Conservation (phyloP, 1,284 basidiomycete species). For the Trichosporon sp. region DNA sequence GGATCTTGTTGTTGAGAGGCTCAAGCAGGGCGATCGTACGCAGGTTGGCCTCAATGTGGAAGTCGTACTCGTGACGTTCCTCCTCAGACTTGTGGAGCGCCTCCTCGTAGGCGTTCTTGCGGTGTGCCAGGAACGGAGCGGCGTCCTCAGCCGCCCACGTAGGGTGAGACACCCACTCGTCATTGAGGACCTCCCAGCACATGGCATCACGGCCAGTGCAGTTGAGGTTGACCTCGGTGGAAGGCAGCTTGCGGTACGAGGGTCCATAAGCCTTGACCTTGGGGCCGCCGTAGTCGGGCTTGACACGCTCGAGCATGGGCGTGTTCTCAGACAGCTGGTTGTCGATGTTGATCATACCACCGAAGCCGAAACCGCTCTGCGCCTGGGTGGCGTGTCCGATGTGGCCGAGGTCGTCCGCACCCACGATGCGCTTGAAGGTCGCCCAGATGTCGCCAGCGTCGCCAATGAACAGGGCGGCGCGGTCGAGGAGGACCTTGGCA, state of each 20-base stretch:
- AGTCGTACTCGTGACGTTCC: conserved; percentile 97
- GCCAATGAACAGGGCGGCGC: conserved; percentile 71
- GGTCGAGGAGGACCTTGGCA: conserved; percentile 72
- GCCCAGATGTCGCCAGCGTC: conserved; percentile 70
- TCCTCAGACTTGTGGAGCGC: conserved; percentile 95
- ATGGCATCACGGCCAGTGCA: conserved; percentile 94
- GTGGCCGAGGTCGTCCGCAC: conserved; percentile 67
- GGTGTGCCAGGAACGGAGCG: conserved; percentile 86
- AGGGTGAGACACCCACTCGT: conserved; percentile 94
- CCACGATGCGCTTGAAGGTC: conserved; percentile 83
- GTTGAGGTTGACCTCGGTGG: conserved; percentile 77
- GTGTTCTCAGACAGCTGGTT: conserved; percentile 53
- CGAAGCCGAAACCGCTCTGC: conserved; percentile 53
- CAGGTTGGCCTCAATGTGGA: conserved; percentile 86
- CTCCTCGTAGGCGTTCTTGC: conserved; percentile 96
- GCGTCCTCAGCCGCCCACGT: conserved; percentile 96
- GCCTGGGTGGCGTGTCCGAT: conserved; percentile 65
- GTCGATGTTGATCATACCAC: conserved; percentile 52
- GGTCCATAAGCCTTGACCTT: conserved; percentile 62
- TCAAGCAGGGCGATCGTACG: conserved; percentile 91
- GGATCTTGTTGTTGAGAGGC: conserved; percentile 79
- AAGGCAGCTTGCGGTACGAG: conserved; percentile 86
- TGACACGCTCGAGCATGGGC: conserved; percentile 63
- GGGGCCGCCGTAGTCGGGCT: conserved; percentile 48
- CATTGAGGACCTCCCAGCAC: conserved; percentile 93